Evolutionary conservation across 2,329 filamentous ascomycete species (phyloP).

Genomic region (Sarocladium brachiariae): DNA sequence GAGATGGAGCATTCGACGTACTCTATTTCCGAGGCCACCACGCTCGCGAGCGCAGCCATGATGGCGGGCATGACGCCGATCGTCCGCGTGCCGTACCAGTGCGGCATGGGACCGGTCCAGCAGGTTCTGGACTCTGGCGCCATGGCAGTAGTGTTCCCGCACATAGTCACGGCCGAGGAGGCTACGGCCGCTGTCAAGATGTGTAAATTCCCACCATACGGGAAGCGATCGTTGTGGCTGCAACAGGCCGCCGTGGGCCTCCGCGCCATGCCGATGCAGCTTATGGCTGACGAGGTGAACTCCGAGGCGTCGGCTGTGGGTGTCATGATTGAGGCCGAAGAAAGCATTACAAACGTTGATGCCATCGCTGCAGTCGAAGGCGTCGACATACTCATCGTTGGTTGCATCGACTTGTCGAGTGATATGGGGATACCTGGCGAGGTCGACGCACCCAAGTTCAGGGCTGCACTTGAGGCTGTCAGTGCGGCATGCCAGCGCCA

Average conservation of each 20-base stretch:
- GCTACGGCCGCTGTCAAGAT: slow-evolving; percentile 14
- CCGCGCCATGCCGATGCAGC: slow-evolving; percentile 9
- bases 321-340: slow-evolving; percentile 16
- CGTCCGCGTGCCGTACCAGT: slow-evolving; percentile 14
- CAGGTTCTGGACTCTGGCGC: slow-evolving; percentile 14
- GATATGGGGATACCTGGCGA: slow-evolving; percentile 19
- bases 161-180: slow-evolving; percentile 12
- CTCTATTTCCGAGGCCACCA: slow-evolving; percentile 20
- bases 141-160: slow-evolving; percentile 15
- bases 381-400: slow-evolving; percentile 21
- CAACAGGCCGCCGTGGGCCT: slow-evolving; percentile 14
- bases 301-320: slow-evolving; percentile 13
- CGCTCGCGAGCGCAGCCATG: slow-evolving; percentile 19
- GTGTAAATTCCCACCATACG: slow-evolving; percentile 16
- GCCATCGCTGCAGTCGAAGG: slow-evolving; percentile 19
- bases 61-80: slow-evolving; percentile 18
- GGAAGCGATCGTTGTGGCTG: slow-evolving; percentile 15
- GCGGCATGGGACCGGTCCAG: slow-evolving; percentile 15
- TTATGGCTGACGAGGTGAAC: slow-evolving; percentile 14
- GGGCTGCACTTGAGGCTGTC: slow-evolving; percentile 14
- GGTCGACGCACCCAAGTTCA: slow-evolving; percentile 15
- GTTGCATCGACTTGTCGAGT: slow-evolving; percentile 20
- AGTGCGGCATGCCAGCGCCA: slow-evolving; percentile 14
- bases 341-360: slow-evolving; percentile 17
- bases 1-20: slow-evolving; percentile 28